Conservation (phyloP, 345 rosid genomes). For the Populus tremula region DNA sequence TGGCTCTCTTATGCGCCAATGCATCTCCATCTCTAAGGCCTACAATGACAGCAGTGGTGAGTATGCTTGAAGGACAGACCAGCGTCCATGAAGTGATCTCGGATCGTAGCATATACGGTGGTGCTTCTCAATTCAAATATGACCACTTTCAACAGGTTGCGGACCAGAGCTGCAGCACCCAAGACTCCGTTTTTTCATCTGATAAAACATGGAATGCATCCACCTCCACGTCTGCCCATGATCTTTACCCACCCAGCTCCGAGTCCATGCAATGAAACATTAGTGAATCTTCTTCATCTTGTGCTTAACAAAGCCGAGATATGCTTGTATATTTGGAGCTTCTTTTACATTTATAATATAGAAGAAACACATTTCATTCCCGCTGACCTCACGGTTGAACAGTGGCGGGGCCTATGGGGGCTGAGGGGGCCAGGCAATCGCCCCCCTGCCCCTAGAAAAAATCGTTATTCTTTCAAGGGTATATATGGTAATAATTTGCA, state of each 20-base stretch:
- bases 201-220: background rate
- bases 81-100: background rate
- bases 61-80: conserved; percentile 35
- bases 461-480: background rate
- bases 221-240: background rate
- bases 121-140: background rate
- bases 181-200: background rate
- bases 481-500: too few relatives aligned
- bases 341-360: too few relatives aligned
- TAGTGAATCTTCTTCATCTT: too few relatives aligned
- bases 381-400: too few relatives aligned
- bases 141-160: background rate
- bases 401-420: too few relatives aligned
- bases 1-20: conserved; percentile 41
- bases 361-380: too few relatives aligned
- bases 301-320: too few relatives aligned
- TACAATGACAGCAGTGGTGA: conserved; percentile 34
- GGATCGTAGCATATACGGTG: background rate
- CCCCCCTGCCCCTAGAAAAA: too few relatives aligned
- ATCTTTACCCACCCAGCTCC: background rate
- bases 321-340: too few relatives aligned
- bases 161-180: background rate
- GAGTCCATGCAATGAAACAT: background rate
- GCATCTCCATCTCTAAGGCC: conserved; percentile 39
- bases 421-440: too few relatives aligned